phyloP scores from a whole-genome alignment of 2,329 filamentous ascomycete genomes.

The Diaporthe destruens region DNA sequence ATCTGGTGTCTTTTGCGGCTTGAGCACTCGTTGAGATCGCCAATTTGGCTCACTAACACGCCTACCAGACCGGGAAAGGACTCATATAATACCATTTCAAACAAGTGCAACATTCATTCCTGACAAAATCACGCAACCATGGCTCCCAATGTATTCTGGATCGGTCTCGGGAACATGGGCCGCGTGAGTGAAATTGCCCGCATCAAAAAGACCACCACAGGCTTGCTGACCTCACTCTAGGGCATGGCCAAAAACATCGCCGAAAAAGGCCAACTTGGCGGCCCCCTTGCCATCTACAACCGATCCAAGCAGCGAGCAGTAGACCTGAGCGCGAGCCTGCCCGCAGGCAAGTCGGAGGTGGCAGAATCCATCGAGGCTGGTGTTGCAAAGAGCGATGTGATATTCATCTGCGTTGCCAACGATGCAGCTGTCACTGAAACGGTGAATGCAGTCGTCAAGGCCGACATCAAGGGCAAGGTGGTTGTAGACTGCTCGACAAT shows the following conservation, averaged over 20 bases:
- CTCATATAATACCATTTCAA: too few relatives aligned
- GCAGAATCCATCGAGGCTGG: constrained; percentile 74
- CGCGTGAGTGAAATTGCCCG: constrained; percentile 65
- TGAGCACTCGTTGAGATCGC: background rate
- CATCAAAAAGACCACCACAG: background rate
- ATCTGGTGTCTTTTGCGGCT: background rate
- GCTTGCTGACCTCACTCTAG: constrained; percentile 54
- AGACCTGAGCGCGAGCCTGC: constrained; percentile 72
- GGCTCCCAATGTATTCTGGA: constrained; percentile 77
- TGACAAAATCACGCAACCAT: constrained; percentile 52
- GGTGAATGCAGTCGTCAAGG: constrained; percentile 68
- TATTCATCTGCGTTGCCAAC: constrained; percentile 86
- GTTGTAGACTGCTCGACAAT: constrained; percentile 91
- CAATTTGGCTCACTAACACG: background rate
- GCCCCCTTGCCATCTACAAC: constrained; percentile 84
- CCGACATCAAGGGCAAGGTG: constrained; percentile 76
- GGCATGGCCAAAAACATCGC: constrained; percentile 89
- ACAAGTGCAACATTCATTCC: background rate
- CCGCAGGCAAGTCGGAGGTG: constrained; percentile 72
- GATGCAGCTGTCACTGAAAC: constrained; percentile 78
- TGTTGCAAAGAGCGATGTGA: constrained; percentile 77
- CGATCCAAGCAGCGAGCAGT: constrained; percentile 76
- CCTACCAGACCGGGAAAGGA: background rate
- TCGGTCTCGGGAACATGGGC: constrained; percentile 91
- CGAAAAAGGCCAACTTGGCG: constrained; percentile 78